Evolutionary conservation across 495 filamentous ascomycete genomes (phyloP).

Genomic region (Rhizodiscina lignyota): DNA sequence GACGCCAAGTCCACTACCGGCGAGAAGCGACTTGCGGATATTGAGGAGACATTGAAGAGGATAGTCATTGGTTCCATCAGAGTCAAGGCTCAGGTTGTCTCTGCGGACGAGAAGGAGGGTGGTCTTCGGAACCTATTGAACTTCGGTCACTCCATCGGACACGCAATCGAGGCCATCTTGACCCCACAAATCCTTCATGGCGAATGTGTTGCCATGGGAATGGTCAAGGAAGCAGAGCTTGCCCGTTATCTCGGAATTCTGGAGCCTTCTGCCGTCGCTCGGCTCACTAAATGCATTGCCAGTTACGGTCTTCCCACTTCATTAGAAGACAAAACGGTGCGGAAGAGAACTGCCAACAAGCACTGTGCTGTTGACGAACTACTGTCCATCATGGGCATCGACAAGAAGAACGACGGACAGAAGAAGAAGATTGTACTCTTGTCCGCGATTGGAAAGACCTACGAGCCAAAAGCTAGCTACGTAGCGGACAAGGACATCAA

Average conservation of each 20-base stretch:
- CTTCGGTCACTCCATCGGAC: constrained; percentile 96
- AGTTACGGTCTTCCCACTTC: constrained; percentile 85
- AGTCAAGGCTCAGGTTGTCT: constrained; percentile 88
- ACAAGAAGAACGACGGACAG: constrained; percentile 94
- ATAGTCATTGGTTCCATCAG: constrained; percentile 76
- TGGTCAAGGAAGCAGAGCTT: constrained; percentile 94
- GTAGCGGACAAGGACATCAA: constrained; percentile 77
- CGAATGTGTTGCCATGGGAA: constrained; percentile 89
- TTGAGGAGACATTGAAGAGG: constrained; percentile 64
- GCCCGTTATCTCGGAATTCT: constrained; percentile 81
- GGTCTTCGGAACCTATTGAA: constrained; percentile 89
- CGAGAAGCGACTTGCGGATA: constrained; percentile 44
- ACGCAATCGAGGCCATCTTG: constrained; percentile 88
- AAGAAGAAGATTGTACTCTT: constrained; percentile 97
- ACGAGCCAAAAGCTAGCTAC: constrained; percentile 73
- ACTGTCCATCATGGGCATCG: constrained; percentile 83
- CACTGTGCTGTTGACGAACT: constrained; percentile 81
- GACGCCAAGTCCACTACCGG: constrained; percentile 30
- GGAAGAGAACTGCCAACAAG: constrained; percentile 72
- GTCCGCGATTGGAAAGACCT: constrained; percentile 71
- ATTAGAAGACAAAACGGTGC: constrained; percentile 66
- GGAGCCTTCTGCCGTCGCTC: constrained; percentile 70
- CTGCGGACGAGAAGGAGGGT: constrained; percentile 83
- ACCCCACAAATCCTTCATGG: constrained; percentile 93
- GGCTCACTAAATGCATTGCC: constrained; percentile 81